Evolutionary conservation across 352 stramenopile species (phyloP), one percentile per base, ranked within the genome.

Genomic region (Globisporangium lucens): DNA sequence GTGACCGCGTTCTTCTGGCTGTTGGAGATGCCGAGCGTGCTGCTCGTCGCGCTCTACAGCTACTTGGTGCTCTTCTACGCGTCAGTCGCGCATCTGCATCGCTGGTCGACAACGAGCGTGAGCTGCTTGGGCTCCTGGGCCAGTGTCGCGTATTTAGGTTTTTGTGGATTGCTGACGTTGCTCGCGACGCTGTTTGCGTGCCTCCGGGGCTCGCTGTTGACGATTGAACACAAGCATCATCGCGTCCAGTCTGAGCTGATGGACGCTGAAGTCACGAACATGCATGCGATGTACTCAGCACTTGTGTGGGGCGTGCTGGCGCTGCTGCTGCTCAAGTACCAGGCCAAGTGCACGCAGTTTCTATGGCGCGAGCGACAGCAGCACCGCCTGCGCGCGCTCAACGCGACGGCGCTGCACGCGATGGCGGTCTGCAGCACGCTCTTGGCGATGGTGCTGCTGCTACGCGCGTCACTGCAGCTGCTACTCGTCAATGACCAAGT

Each of bases 41-140:
- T 62, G 27, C 53, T 76, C 36, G 57, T 64, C 10, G 56, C 35
- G 36, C 60, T 81, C n/a, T 24, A 67, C 56, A 66, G 74, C 57
- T 79, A 83, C 63, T 51, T 83, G 63, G 62, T 72, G 62, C 67
- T 83, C 46, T 78, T 80, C 35, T 67, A 70, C 58, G 56, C 75
- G 12, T 62, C 47, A 12, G 43, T 81, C 20, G 65, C 66, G 58
- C 63, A 72, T 53, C 33, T 49, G 49, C 59, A 69, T 13, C 69
- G 62, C 22, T 83, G 76, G 74, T 15, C 15, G 13, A 51, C 63
- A 4, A 38, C 20, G 1, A 43, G 8, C 12, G 12, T 36, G 6
- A 8, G 15, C 13, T 41, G 58, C 24, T 7, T 36, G 5, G 15
- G 41, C 43, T 49, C 35, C 9, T 67, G 52, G 35, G 33, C 62